Evolutionary conservation across 2,329 filamentous ascomycete species (phyloP).

Genomic region (Aspergillus sp.): DNA sequence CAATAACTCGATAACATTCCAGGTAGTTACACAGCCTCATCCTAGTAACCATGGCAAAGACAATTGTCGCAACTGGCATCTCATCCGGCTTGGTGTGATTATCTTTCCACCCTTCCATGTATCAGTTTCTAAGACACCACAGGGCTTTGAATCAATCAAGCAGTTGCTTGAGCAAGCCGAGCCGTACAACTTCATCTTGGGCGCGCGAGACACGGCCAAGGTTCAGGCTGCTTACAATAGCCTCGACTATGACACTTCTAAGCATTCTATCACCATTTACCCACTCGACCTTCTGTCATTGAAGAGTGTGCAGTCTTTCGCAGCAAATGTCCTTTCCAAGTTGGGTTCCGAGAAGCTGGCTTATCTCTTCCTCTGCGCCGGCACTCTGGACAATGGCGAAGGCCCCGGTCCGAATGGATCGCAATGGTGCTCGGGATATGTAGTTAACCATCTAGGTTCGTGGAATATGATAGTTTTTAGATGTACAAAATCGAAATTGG

Average conservation of each 20-base stretch:
- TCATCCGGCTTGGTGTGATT: background rate
- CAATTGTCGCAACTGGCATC: background rate
- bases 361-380: conserved; percentile 24
- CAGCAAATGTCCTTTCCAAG: conserved; percentile 20
- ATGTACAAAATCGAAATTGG: too few relatives aligned
- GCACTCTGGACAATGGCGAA: conserved; percentile 17
- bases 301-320: conserved; percentile 25
- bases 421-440: conserved; percentile 25
- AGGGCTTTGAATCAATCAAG: conserved; percentile 31
- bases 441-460: conserved; percentile 29
- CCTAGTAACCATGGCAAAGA: background rate
- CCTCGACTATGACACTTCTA: conserved; percentile 21
- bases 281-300: conserved; percentile 25
- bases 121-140: background rate
- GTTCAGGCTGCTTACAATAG: conserved; percentile 17
- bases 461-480: background rate
- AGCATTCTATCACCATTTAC: conserved; percentile 22
- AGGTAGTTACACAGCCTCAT: too few relatives aligned
- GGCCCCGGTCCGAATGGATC: conserved; percentile 26
- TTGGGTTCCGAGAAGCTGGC: conserved; percentile 21
- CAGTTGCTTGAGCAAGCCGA: conserved; percentile 24
- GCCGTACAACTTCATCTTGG: conserved; percentile 27
- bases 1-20: too few relatives aligned
- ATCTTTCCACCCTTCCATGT: background rate
- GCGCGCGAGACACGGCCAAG: conserved; percentile 20